Evolutionary conservation across 441 rosid species (phyloP).

Genomic region (Hura crepitans): DNA sequence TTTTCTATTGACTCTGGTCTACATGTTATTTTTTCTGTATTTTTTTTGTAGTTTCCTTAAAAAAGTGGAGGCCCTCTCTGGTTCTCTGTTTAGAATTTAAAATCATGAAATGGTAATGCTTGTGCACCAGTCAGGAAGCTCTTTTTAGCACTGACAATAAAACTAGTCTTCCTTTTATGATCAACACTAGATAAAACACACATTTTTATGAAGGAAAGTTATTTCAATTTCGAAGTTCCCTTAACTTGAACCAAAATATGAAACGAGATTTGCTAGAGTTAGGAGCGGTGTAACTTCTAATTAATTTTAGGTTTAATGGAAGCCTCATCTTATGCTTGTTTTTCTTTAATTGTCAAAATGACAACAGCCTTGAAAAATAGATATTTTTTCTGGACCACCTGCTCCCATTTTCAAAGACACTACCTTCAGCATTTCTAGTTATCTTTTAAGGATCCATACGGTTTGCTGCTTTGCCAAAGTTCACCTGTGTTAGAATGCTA

Average conservation of each 20-base stretch:
- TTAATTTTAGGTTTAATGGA: background rate
- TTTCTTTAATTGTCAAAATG: background rate
- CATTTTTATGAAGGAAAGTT: background rate
- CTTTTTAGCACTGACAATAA: background rate
- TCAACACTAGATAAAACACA: background rate
- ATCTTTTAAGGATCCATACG: no score
- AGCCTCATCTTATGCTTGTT: background rate
- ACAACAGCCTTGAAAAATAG: background rate
- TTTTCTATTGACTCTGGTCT: conserved; percentile 4
- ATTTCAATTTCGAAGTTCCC: background rate
- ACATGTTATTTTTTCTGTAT: background rate
- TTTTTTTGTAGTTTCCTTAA: background rate
- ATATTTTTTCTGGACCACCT: background rate
- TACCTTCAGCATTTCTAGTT: background rate
- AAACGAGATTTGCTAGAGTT: background rate
- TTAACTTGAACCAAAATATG: background rate
- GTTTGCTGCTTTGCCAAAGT: background rate
- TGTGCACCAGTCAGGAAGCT: background rate
- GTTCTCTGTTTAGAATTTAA: background rate
- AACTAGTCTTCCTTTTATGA: background rate
- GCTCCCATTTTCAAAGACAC: background rate
- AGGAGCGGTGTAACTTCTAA: background rate
- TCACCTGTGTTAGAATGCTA: no score
- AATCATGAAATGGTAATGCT: background rate
- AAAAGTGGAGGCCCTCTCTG: background rate